These are phyloP conservation scores for Mollisiaceae sp. DNA, from an alignment of 2,329 filamentous ascomycete genomes.

Conservation along the genomic window DNA sequence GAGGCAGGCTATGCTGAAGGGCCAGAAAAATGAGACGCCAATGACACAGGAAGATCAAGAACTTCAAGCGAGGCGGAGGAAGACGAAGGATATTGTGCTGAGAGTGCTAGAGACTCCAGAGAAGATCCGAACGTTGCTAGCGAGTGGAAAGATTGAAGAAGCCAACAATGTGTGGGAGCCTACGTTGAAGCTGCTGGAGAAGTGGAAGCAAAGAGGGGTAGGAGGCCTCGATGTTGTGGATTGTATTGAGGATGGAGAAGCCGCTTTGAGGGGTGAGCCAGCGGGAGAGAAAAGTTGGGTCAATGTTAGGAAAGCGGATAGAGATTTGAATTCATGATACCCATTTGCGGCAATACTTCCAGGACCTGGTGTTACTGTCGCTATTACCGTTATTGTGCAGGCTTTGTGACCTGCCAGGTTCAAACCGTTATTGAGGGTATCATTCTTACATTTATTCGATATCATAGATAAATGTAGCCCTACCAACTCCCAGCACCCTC, in stretches of 20 bases:
- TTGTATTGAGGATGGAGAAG: slow-evolving; percentile 44
- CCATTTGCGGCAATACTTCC: background rate
- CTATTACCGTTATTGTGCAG: no score
- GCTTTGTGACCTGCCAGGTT: background rate
- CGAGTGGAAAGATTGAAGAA: slow-evolving; percentile 64
- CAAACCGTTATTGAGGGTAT: background rate
- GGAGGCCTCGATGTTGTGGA: slow-evolving; percentile 41
- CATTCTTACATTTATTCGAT: background rate
- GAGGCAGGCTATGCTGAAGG: slow-evolving; percentile 30
- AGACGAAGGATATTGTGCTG: slow-evolving; percentile 30
- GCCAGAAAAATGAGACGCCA: background rate
- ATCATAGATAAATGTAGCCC: background rate
- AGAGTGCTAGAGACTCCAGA: slow-evolving; percentile 38
- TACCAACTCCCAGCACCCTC: background rate
- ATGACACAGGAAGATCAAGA: slow-evolving; percentile 7
- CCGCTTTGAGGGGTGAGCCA: slow-evolving; percentile 39
- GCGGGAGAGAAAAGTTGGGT: slow-evolving; percentile 58
- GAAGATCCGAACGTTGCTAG: slow-evolving; percentile 61
- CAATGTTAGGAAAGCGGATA: slow-evolving; percentile 64
- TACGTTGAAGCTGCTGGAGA: slow-evolving; percentile 34
- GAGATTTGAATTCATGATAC: slow-evolving; percentile 36
- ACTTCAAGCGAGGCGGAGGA: slow-evolving; percentile 21
- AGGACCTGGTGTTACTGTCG: background rate
- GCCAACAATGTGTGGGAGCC: slow-evolving; percentile 55
- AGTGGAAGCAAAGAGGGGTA: slow-evolving; percentile 42